Evolutionary conservation across 192 early-diverging fungal species (phyloP).

Genomic region (Chytriomyces sp.): DNA sequence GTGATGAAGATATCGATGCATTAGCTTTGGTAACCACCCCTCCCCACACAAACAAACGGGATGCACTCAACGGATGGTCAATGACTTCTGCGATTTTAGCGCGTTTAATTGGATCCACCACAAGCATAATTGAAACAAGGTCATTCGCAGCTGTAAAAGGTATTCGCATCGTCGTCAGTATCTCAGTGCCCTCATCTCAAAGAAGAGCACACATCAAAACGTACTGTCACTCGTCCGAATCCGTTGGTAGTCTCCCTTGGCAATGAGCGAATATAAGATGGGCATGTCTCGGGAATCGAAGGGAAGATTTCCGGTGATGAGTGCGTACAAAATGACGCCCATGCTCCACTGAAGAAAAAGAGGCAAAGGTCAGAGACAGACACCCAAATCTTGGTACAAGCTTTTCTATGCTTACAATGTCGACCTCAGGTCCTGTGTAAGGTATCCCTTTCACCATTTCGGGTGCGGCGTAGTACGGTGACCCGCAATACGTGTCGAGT

Average conservation of each 20-base stretch:
- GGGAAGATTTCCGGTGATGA: slow-evolving; percentile 76
- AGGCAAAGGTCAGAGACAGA: background rate
- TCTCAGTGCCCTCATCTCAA: background rate
- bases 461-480: slow-evolving; percentile 66
- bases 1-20: slow-evolving; percentile 37
- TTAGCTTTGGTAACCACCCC: slow-evolving; percentile 60
- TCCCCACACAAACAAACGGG: slow-evolving; percentile 55
- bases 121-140: slow-evolving; percentile 48
- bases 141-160: slow-evolving; percentile 40
- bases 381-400: background rate
- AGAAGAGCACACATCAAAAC: slow-evolving; percentile 53
- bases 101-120: slow-evolving; percentile 28
- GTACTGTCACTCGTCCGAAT: slow-evolving; percentile 43
- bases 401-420: slow-evolving; percentile 56
- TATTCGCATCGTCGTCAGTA: slow-evolving; percentile 50
- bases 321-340: slow-evolving; percentile 88
- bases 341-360: slow-evolving; percentile 81
- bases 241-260: slow-evolving; percentile 58
- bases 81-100: slow-evolving; percentile 39
- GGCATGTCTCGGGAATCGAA: slow-evolving; percentile 67
- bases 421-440: slow-evolving; percentile 93
- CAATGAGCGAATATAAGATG: slow-evolving; percentile 66
- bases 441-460: slow-evolving; percentile 76
- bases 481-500: slow-evolving; percentile 72
- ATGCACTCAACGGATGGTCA: slow-evolving; percentile 34